These are phyloP conservation scores for Macrolepiota albuminosa DNA, from an alignment of 768 basidiomycete genomes.

Conservation along the genomic window DNA sequence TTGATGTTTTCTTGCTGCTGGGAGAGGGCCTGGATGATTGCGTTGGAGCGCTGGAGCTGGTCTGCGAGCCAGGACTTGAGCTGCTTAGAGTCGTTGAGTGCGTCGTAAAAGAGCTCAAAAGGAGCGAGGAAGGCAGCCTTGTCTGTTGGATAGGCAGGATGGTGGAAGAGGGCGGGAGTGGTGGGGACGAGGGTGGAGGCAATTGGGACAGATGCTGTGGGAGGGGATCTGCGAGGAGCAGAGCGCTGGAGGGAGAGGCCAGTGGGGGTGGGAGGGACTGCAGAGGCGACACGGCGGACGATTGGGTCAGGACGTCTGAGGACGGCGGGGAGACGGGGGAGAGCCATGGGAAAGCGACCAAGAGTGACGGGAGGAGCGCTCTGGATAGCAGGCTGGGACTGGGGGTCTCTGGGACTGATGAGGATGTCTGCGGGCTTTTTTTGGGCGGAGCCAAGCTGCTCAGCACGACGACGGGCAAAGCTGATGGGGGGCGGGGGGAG, in stretches of 20 bases:
- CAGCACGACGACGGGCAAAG: conserved; percentile 71
- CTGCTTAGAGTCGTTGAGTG: conserved; percentile 73
- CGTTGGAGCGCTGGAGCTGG: conserved; percentile 61
- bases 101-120: conserved; percentile 82
- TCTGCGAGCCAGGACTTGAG: conserved; percentile 74
- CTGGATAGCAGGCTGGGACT: conserved; percentile 64
- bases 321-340: conserved; percentile 59
- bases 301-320: conserved; percentile 35
- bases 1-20: conserved; percentile 63
- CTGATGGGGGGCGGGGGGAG: conserved; percentile 70
- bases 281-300: conserved; percentile 45
- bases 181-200: conserved; percentile 61
- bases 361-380: conserved; percentile 66
- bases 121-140: conserved; percentile 78
- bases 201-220: conserved; percentile 63
- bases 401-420: conserved; percentile 64
- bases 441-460: conserved; percentile 50
- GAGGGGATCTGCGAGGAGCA: conserved; percentile 40
- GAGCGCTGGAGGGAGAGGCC: conserved; percentile 46
- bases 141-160: conserved; percentile 39
- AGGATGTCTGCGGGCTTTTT: conserved; percentile 78
- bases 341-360: conserved; percentile 53
- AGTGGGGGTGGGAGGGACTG: conserved; percentile 72
- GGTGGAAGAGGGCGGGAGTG: conserved; percentile 63
- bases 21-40: conserved; percentile 45